phyloP scores from a whole-genome alignment of 352 stramenopile species.

The Globisporangium solare region DNA sequence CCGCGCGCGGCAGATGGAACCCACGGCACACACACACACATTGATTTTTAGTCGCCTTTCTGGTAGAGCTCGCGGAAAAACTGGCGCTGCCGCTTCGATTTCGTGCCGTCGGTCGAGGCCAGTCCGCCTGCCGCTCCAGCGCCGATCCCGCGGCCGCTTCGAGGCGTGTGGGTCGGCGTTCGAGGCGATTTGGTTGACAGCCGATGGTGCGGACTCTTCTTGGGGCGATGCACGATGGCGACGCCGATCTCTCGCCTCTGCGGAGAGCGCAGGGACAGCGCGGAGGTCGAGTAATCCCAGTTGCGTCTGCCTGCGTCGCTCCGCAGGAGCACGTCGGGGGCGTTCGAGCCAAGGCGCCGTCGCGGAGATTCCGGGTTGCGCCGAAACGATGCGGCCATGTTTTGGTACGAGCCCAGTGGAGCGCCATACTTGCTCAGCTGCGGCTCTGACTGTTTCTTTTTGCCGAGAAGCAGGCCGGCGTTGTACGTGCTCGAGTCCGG shows the following conservation, averaged over 20 bases:
- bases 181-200: conserved; percentile 2
- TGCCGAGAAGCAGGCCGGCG: conserved; percentile 9
- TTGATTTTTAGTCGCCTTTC: not conserved
- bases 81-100: conserved; percentile 17
- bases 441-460: conserved; percentile 1
- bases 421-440: conserved; percentile 13
- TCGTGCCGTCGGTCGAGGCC: conserved; percentile 1
- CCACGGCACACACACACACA: not conserved
- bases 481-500: conserved; percentile 18
- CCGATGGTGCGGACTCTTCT: conserved; percentile 5
- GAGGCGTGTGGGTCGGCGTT: conserved; percentile 13
- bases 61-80: conserved; percentile 35
- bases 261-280: conserved; percentile 35
- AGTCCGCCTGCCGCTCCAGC: not conserved
- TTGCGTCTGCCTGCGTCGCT: conserved; percentile 39
- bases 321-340: conserved; percentile 36
- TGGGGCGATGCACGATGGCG: conserved; percentile 15
- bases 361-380: conserved; percentile 7
- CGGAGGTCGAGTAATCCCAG: conserved; percentile 38
- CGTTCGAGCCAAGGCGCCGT: conserved; percentile 18
- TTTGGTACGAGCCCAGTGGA: conserved; percentile 11
- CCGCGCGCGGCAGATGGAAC: no score
- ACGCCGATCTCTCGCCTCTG: conserved; percentile 14
- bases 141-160: not conserved
- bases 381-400: conserved; percentile 6